Percentiles rank a stretch among this genome's conserved stretches.
Evolutionary conservation across 2,329 filamentous ascomycete genomes (phyloP).

Genomic region (Colletotrichum sp.): DNA sequence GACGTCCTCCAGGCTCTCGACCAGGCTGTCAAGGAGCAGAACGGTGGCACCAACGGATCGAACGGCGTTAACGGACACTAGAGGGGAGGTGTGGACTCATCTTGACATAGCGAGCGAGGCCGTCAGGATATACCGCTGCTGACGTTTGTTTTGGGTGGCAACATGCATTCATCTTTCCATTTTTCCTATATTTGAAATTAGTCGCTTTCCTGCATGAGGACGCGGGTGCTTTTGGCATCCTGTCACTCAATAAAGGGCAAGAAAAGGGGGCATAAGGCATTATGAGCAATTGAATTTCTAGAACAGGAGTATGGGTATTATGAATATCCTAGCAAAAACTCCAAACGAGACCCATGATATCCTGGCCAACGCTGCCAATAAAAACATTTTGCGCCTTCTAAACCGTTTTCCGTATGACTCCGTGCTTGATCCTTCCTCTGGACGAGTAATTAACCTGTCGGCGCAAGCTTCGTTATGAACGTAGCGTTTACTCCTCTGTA

Average conservation of each 20-base stretch:
- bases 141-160: not conserved
- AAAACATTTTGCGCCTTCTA: not conserved
- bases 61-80: constrained; percentile 31
- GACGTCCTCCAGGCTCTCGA: constrained; percentile 87
- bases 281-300: constrained; percentile 17
- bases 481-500: not conserved
- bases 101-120: not conserved
- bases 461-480: not conserved
- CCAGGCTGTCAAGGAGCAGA: constrained; percentile 61
- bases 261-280: not conserved
- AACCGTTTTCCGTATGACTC: not conserved
- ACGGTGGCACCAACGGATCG: constrained; percentile 26
- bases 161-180: not conserved
- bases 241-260: not conserved
- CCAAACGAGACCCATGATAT: constrained; percentile 5
- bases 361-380: not conserved
- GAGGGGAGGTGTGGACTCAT: not conserved
- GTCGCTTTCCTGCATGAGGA: not conserved
- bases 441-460: no score
- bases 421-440: no score
- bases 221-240: not conserved
- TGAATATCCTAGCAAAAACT: not conserved
- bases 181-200: not conserved
- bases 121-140: not conserved
- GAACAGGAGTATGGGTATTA: constrained; percentile 15